These are phyloP conservation scores for Waltergamsia citrina DNA, from an alignment of 2,329 filamentous ascomycete genomes.

Conservation along the genomic window DNA sequence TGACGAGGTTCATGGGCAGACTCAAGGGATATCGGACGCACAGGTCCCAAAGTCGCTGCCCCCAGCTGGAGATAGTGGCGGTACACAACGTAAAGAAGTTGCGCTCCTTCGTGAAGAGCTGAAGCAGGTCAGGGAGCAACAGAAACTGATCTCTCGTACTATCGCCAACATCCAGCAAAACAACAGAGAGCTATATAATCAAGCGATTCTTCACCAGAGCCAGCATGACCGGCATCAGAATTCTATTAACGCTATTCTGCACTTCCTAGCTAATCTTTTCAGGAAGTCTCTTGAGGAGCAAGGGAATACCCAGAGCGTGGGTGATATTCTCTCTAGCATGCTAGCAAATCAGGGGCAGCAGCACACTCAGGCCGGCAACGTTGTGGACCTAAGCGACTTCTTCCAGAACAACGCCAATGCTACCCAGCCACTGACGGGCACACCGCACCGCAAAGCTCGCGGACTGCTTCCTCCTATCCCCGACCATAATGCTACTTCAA, in stretches of 20 bases:
- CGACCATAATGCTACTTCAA: constrained; percentile 19
- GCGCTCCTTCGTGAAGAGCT: constrained; percentile 71
- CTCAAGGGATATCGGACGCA: not conserved
- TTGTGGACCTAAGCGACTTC: constrained; percentile 53
- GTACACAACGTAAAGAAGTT: constrained; percentile 62
- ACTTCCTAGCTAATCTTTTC: constrained; percentile 94
- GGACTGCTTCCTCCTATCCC: constrained; percentile 47
- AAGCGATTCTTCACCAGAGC: constrained; percentile 80
- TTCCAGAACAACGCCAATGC: constrained; percentile 35
- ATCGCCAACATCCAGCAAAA: constrained; percentile 75
- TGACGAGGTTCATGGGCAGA: constrained; percentile 25
- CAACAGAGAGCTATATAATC: constrained; percentile 79
- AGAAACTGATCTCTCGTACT: constrained; percentile 74
- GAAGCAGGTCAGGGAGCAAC: constrained; percentile 72
- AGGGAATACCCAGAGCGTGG: constrained; percentile 63
- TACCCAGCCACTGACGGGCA: constrained; percentile 21
- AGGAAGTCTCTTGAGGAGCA: constrained; percentile 86
- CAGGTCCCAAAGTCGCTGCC: constrained; percentile 23
- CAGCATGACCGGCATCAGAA: constrained; percentile 96
- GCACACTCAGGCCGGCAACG: constrained; percentile 39
- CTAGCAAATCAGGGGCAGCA: constrained; percentile 48
- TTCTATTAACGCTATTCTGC: constrained; percentile 97
- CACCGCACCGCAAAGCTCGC: constrained; percentile 37
- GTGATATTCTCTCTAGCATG: constrained; percentile 73
- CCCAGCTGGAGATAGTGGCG: constrained; percentile 27